Percentiles rank a stretch among this genome's conserved stretches.
Conservation (phyloP, 352 stramenopile genomes). For the Saprolegnia parasitica region DNA sequence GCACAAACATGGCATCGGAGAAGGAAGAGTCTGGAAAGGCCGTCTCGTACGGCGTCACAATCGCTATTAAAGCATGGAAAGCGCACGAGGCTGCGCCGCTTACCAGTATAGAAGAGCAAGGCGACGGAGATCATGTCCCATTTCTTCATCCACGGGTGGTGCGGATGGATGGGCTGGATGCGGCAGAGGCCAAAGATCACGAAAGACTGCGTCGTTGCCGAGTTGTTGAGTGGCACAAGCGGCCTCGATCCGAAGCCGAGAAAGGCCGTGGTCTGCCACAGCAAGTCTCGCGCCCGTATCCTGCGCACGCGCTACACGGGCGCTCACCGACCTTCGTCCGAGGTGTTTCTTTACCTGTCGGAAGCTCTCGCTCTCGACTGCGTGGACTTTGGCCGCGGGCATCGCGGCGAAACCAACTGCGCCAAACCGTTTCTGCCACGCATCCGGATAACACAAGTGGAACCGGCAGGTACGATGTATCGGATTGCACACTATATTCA, state of each 20-base stretch:
- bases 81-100: too few relatives aligned
- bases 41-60: conserved; percentile 59
- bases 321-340: too few relatives aligned
- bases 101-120: conserved; percentile 48
- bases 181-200: not conserved
- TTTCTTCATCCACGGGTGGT: conserved; percentile 42
- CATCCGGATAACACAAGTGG: too few relatives aligned
- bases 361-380: too few relatives aligned
- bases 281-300: not conserved
- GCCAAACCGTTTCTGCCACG: too few relatives aligned
- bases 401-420: too few relatives aligned
- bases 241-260: not conserved
- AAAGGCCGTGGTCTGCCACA: not conserved
- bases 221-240: not conserved
- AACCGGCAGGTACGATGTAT: too few relatives aligned
- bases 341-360: too few relatives aligned
- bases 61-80: not conserved
- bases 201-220: not conserved
- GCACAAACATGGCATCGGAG: conserved; percentile 23
- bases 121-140: conserved; percentile 50
- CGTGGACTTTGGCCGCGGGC: too few relatives aligned
- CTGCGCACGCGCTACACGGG: not conserved
- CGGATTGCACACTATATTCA: too few relatives aligned
- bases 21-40: conserved; percentile 43
- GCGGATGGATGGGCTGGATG: conserved; percentile 40